Base-by-base conservation (phyloP, 331 rosid genomes). In the Pyrus hybrid region DNA sequence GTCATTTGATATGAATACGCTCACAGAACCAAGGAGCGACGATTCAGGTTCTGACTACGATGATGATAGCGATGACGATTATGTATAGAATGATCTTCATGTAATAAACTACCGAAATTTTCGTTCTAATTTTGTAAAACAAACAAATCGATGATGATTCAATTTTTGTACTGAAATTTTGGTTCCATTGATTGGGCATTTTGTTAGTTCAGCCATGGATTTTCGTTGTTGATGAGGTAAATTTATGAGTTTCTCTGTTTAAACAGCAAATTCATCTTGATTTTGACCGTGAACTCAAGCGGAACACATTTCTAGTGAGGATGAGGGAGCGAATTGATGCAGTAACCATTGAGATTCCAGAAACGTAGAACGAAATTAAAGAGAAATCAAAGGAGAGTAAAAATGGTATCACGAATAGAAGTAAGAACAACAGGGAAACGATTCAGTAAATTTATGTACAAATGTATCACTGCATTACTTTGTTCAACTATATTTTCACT, bases 1-100 rank as follows among this genome's bases (percentile, higher is more conserved):
- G 10, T 76, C 90, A 29, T 95, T 95, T 73, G 83, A 92, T 72
- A 92, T 95, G 96, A 83, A 82, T 76, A 86, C 93, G 9, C 80
- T 92, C 77, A 84, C 80, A 80, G 92, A 83, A 76, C 93, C 96
- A 43, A 86, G 90, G 75, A 78, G 74, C 30, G 91, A 84, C 11
- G 96, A 85, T 11, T 94, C 96, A 16, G 91, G 75, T 81, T 89
- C 90, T 29, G 97, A 92, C 67, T 86, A 86, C 23, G 91, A 87
- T 60, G 86, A 85, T 60, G 89, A 87, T 66, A 23, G 16, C 25
- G 85, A 85, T 28, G 88, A 88, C 4, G 80, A 85, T n/a, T 67
- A 79, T 68, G 89, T 67, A 65, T 89, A 87, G 82, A 69, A n/a
- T n/a, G n/a, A n/a, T n/a, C n/a, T n/a, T n/a, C n/a, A n/a, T 37